Evolutionary conservation across 1,284 basidiomycete genomes (phyloP).

Genomic region (Malassezia nana): DNA sequence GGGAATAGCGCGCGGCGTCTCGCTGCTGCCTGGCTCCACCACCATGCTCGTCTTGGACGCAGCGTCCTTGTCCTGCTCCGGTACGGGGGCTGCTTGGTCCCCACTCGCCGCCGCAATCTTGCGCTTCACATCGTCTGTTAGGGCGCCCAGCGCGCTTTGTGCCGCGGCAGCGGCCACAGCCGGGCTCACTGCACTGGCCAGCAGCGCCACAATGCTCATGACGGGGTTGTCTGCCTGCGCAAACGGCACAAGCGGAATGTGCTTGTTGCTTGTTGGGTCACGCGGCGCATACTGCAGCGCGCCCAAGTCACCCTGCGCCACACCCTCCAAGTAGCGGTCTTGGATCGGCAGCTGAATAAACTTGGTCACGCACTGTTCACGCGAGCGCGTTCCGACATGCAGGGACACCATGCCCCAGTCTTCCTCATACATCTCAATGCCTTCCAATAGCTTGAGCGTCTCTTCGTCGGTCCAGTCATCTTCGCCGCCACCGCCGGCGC

Average conservation of each 20-base stretch:
- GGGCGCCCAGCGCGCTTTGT: constrained; percentile 67
- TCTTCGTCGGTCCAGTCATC: constrained; percentile 89
- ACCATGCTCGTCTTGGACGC: constrained; percentile 22
- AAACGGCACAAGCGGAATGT: constrained; percentile 57
- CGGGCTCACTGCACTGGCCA: constrained; percentile 82
- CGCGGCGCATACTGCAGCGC: constrained; percentile 58
- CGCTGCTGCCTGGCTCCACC: neutral
- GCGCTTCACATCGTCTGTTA: constrained; percentile 38
- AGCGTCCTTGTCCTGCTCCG: constrained; percentile 51
- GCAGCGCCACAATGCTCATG: constrained; percentile 94
- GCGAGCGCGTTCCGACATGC: constrained; percentile 78
- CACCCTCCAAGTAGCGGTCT: constrained; percentile 65
- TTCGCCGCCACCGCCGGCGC: constrained; percentile 49
- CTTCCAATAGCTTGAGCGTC: constrained; percentile 76
- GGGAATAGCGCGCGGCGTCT: constrained; percentile 17
- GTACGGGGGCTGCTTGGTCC: too few species aligned
- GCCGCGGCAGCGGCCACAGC: constrained; percentile 87
- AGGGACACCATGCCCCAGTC: constrained; percentile 87
- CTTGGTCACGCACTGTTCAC: constrained; percentile 88
- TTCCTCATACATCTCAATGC: constrained; percentile 94
- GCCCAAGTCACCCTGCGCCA: constrained; percentile 55
- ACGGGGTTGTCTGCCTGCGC: constrained; percentile 93
- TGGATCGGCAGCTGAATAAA: constrained; percentile 96
- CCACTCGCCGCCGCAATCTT: constrained; percentile 20
- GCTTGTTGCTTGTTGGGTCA: constrained; percentile 21